Conservation (phyloP, 164 flowering plant species). For the Stephania japonica region DNA sequence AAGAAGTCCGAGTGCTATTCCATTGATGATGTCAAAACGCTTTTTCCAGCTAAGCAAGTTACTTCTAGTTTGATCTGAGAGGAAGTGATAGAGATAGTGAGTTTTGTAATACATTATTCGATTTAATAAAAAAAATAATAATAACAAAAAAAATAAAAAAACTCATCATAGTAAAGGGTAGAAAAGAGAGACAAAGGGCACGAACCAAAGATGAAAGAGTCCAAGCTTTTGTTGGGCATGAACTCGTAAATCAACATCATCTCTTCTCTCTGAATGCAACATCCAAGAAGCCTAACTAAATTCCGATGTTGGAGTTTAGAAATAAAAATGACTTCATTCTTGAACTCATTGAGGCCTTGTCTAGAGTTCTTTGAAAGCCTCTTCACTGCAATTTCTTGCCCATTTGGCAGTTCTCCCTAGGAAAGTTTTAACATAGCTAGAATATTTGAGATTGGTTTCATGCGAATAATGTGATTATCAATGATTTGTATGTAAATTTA, state of each 20-base stretch:
- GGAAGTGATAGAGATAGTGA: background rate
- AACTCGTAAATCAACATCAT: constrained; percentile 6
- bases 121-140: too few species aligned
- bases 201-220: constrained; percentile 8
- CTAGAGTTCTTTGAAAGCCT: constrained; percentile 1
- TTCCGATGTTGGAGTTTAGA: constrained; percentile 9
- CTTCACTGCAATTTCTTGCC: constrained; percentile 9
- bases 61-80: constrained; percentile 1
- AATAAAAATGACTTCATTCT: constrained; percentile 7
- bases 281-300: constrained; percentile 8
- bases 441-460: background rate
- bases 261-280: constrained; percentile 7
- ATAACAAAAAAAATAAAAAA: too few species aligned
- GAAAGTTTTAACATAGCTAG: background rate
- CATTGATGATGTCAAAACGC: background rate
- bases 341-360: constrained; percentile 7
- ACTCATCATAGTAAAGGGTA: background rate
- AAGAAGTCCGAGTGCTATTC: constrained; percentile 6
- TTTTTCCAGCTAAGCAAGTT: constrained; percentile 3
- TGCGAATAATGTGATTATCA: background rate
- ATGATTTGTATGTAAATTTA: constrained; percentile 5
- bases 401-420: constrained; percentile 3
- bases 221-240: constrained; percentile 10
- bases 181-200: background rate
- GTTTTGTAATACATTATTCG: background rate